Base-by-base conservation (phyloP, 306 rosid species). In the Rubus idaeus region DNA sequence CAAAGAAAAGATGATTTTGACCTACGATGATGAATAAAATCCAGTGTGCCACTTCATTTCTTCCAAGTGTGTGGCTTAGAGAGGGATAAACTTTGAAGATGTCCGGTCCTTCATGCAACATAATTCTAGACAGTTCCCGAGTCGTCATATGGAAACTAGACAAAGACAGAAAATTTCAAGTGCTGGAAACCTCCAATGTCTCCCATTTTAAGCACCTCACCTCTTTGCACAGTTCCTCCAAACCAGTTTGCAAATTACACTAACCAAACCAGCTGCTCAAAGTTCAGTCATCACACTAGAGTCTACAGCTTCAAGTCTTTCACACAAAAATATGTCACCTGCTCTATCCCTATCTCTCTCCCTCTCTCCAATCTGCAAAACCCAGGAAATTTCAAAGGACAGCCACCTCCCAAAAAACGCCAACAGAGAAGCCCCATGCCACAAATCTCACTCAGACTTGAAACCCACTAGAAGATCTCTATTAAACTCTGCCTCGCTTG, bases 391-490 rank as follows among this genome's bases (percentile, higher is more conserved):
- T 44, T 82, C 88, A 14, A 86, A 81, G 67, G 80, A 88, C 3
- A 62, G 70, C 65, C 78, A 78, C 53, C 76, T 74, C 70, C 11
- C 74, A 17, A 89, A 78, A 80, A 4, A 18, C 80, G 80, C 76
- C 53, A 75, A 63, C 74, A 84, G 20, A 74, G 77, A 85, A 37
- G 80, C 78, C 75, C 76, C 87, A 78, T 74, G 68, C 78, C 77
- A 71, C 52, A 82, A 79, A 75, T 5, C 63, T 52, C 50, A 78
- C 35, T 61, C 79, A 23, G 75, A 81, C 49, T 4, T 74, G 53
- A 90, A 88, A 69, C 2, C 70, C 49, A 76, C 84, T 46, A 83
- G 83, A 77, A 87, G 93, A 72, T 80, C 81, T 75, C 79, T 86
- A 61, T 60, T 90, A 30, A 75, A 78, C 61, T 76, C 79, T 37